Percentiles rank a stretch among this genome's conserved stretches.
phyloP scores from a whole-genome alignment of 2,329 filamentous ascomycete species.

The Penicillium freii region DNA sequence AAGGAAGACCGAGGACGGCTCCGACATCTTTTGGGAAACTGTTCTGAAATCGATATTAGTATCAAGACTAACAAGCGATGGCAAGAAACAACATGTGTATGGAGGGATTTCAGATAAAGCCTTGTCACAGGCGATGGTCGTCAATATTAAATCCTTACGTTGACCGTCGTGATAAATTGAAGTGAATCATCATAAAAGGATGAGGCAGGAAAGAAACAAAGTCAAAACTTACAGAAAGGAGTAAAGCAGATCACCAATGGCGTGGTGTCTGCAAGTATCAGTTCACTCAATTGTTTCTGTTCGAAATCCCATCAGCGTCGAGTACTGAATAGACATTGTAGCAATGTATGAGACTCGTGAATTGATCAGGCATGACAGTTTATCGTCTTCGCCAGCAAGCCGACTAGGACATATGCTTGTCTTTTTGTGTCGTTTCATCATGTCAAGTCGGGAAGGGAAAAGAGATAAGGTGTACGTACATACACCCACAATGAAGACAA shows the following conservation, averaged over 20 bases:
- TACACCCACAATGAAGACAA: slow-evolving; percentile 24
- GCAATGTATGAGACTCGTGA: slow-evolving; percentile 24
- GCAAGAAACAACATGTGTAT: slow-evolving; percentile 5
- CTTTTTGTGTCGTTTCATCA: slow-evolving; percentile 84
- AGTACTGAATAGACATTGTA: slow-evolving; percentile 19
- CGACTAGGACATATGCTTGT: slow-evolving; percentile 98
- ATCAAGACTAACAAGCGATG: slow-evolving; percentile 15
- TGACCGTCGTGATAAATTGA: slow-evolving; percentile 80
- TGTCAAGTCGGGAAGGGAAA: slow-evolving; percentile 38
- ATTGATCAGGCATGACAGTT: slow-evolving; percentile 50
- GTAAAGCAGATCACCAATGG: not conserved
- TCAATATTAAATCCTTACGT: slow-evolving; percentile 74
- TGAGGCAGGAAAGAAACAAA: slow-evolving; percentile 14
- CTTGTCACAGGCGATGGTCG: slow-evolving; percentile 77
- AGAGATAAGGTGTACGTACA: slow-evolving; percentile 29
- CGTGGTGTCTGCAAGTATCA: slow-evolving; percentile 10
- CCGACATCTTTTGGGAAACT: not conserved
- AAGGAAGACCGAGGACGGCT: not conserved
- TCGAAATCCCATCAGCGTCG: slow-evolving; percentile 29
- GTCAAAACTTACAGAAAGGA: slow-evolving; percentile 4
- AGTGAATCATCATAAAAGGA: slow-evolving; percentile 64
- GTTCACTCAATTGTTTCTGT: slow-evolving; percentile 16
- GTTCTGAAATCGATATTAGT: slow-evolving; percentile 20
- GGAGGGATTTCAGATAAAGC: slow-evolving; percentile 45
- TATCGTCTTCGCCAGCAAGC: slow-evolving; percentile 51